Conservation (phyloP, 2,329 filamentous ascomycete species). For the Emmonsia crescens region DNA sequence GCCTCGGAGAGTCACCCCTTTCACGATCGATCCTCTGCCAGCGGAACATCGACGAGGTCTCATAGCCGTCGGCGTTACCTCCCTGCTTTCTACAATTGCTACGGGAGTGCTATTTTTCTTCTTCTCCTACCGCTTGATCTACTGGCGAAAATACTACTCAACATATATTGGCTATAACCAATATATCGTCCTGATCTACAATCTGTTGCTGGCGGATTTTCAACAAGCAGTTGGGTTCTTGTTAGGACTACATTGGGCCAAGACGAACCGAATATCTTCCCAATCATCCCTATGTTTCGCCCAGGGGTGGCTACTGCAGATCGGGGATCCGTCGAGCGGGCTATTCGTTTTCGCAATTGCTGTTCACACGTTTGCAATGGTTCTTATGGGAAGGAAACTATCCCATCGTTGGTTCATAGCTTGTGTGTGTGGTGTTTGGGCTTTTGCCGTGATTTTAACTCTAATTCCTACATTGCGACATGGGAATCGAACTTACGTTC, state of each 20-base stretch:
- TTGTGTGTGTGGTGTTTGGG: slow-evolving; percentile 37
- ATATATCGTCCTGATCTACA: slow-evolving; percentile 45
- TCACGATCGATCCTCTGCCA: slow-evolving; percentile 26
- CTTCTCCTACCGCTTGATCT: slow-evolving; percentile 42
- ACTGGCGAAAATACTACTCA: slow-evolving; percentile 39
- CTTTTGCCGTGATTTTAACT: slow-evolving; percentile 36
- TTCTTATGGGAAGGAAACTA: slow-evolving; percentile 39
- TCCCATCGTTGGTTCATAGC: slow-evolving; percentile 35
- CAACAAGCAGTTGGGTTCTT: slow-evolving; percentile 42
- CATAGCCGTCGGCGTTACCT: slow-evolving; percentile 37
- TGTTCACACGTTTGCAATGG: slow-evolving; percentile 42
- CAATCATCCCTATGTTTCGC: slow-evolving; percentile 38
- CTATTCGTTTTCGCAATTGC: slow-evolving; percentile 45
- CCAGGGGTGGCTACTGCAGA: slow-evolving; percentile 42
- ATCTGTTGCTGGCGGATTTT: slow-evolving; percentile 43
- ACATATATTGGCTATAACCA: slow-evolving; percentile 45
- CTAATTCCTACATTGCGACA: slow-evolving; percentile 37
- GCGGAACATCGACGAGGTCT: slow-evolving; percentile 30
- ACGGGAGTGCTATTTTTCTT: slow-evolving; percentile 36
- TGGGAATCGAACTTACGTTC: slow-evolving; percentile 34
- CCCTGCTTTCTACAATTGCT: slow-evolving; percentile 38
- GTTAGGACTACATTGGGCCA: slow-evolving; percentile 40
- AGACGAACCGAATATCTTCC: slow-evolving; percentile 33
- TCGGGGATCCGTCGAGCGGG: slow-evolving; percentile 43
- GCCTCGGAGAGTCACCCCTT: slow-evolving; percentile 5